phyloP scores from a whole-genome alignment of 106 monocot genomes.

The Acorus gramineus region DNA sequence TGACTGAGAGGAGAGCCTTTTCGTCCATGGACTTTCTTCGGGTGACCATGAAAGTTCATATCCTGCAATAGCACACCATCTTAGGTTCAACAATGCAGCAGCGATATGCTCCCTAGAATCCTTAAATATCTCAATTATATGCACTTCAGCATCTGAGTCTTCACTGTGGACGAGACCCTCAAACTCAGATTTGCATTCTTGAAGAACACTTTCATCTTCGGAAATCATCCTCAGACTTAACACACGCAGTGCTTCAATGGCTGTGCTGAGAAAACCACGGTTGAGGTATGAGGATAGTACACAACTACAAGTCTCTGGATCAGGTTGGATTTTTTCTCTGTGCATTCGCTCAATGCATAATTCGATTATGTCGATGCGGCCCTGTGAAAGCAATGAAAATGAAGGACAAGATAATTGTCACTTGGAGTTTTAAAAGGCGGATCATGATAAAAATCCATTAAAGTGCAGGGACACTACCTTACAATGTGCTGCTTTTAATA shows the following conservation, averaged over 20 bases:
- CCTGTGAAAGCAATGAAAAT: constrained; percentile 24
- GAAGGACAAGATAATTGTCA: not conserved
- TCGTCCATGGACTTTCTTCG: constrained; percentile 61
- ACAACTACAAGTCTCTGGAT: constrained; percentile 60
- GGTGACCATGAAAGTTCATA: constrained; percentile 44
- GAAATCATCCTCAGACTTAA: constrained; percentile 90
- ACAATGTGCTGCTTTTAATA: constrained; percentile 47
- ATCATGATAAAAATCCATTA: not conserved
- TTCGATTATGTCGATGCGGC: constrained; percentile 59
- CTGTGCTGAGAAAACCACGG: constrained; percentile 43
- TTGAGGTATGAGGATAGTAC: constrained; percentile 51
- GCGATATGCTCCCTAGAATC: constrained; percentile 45
- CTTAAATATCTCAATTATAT: constrained; percentile 48
- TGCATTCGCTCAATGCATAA: constrained; percentile 50
- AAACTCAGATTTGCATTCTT: constrained; percentile 27
- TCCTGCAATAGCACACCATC: constrained; percentile 54
- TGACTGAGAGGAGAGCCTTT: constrained; percentile 42
- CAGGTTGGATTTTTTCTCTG: constrained; percentile 52
- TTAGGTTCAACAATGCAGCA: constrained; percentile 58
- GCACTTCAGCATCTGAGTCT: constrained; percentile 52
- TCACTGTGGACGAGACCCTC: constrained; percentile 62
- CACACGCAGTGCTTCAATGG: constrained; percentile 76
- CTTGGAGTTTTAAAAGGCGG: not conserved
- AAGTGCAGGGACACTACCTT: constrained; percentile 28
- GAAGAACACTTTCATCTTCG: constrained; percentile 28